These are phyloP conservation scores for Chloromonas sp. DNA, from an alignment of 163 green algal genomes.

Conservation along the genomic window DNA sequence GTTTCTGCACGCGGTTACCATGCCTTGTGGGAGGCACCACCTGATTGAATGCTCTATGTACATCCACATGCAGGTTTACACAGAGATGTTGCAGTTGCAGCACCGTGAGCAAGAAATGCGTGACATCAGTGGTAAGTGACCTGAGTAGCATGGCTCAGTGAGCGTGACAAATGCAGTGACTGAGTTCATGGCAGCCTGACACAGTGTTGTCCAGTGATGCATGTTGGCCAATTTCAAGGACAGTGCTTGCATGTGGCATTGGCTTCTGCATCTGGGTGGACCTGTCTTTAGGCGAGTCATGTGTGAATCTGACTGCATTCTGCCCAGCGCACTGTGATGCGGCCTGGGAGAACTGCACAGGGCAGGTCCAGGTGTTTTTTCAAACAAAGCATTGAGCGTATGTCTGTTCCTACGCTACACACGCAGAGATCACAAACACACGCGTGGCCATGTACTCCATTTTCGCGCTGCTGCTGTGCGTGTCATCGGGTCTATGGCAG, in stretches of 20 bases:
- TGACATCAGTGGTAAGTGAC: slow-evolving; percentile 63
- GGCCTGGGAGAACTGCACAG: too few species aligned
- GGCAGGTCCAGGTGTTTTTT: not conserved
- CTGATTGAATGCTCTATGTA: too few species aligned
- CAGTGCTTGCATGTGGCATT: too few species aligned
- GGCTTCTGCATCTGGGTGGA: too few species aligned
- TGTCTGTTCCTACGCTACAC: not conserved
- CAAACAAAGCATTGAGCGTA: not conserved
- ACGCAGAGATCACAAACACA: slow-evolving; percentile 79
- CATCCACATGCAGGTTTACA: slow-evolving; percentile 33
- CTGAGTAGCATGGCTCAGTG: not conserved
- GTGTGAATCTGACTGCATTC: too few species aligned
- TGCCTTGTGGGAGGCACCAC: too few species aligned
- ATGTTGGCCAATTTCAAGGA: too few species aligned
- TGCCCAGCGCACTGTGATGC: too few species aligned
- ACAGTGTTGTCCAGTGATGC: too few species aligned
- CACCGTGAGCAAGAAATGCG: slow-evolving; percentile 69
- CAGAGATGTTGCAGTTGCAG: slow-evolving; percentile 70
- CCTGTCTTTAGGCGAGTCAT: too few species aligned
- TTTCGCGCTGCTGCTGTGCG: slow-evolving; percentile 66
- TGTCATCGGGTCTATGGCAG: slow-evolving; percentile 67
- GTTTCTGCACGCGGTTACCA: too few species aligned
- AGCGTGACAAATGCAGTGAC: not conserved
- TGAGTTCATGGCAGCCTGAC: not conserved
- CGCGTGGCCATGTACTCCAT: slow-evolving; percentile 81